phyloP scores from a whole-genome alignment of 306 rosid genomes.

The Pueraria montana region DNA sequence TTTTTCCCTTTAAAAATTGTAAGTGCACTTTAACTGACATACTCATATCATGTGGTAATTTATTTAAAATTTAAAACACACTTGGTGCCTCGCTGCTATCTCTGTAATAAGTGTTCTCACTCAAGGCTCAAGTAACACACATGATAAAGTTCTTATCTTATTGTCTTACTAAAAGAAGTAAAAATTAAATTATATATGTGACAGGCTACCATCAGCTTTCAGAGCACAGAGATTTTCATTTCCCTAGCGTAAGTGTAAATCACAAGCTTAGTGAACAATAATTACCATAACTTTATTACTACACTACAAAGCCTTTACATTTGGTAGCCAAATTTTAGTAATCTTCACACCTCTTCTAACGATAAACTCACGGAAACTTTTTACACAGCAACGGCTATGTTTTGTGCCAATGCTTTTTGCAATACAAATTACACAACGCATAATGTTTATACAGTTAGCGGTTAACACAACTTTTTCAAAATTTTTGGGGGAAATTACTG shows the following conservation, averaged over 20 bases:
- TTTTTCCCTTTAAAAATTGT: not conserved
- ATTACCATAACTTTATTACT: not conserved
- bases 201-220: slow-evolving; percentile 29
- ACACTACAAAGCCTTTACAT: not conserved
- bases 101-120: slow-evolving; percentile 1
- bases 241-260: slow-evolving; percentile 32
- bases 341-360: slow-evolving; percentile 43
- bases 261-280: slow-evolving; percentile 34
- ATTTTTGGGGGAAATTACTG: slow-evolving; percentile 1
- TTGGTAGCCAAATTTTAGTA: not conserved
- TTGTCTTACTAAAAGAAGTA: slow-evolving; percentile 49
- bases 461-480: slow-evolving; percentile 33
- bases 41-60: slow-evolving; percentile 22
- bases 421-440: slow-evolving; percentile 1
- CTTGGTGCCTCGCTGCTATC: not conserved
- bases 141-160: slow-evolving; percentile 40
- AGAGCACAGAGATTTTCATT: slow-evolving; percentile 23
- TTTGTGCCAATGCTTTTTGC: slow-evolving; percentile 26
- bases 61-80: slow-evolving; percentile 44
- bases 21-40: slow-evolving; percentile 21
- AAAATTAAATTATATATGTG: slow-evolving; percentile 13
- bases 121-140: slow-evolving; percentile 37
- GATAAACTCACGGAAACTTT: not conserved
- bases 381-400: slow-evolving; percentile 45
- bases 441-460: slow-evolving; percentile 20